Evolutionary conservation across 371 early-diverging fungal genomes (phyloP).

Genomic region (Mortierella sp.): DNA sequence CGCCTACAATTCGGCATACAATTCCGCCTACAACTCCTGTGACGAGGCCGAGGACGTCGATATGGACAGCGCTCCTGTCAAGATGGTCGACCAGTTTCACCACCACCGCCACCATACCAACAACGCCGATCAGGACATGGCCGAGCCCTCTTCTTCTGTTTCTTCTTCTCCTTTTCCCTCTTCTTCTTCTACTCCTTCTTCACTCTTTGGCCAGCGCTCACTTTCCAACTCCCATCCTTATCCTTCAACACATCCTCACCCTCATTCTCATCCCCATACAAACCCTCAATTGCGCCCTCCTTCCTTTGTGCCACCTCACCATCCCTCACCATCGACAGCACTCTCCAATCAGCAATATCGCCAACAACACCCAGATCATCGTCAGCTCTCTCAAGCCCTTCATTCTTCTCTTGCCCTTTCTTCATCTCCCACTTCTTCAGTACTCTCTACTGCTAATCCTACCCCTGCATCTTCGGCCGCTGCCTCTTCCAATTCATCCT

Average conservation of each 20-base stretch:
- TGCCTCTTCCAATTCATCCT: slow-evolving; percentile 8
- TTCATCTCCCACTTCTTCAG: slow-evolving; percentile 12
- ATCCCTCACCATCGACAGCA: slow-evolving; percentile 1
- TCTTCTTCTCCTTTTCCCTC: slow-evolving; percentile 29
- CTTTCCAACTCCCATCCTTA: background rate
- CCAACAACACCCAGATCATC: slow-evolving; percentile 24
- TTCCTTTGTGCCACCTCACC: slow-evolving; percentile 19
- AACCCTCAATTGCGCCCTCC: background rate
- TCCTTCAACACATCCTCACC: slow-evolving; percentile 8
- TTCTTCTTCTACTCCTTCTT: slow-evolving; percentile 21
- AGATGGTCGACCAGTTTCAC: slow-evolving; percentile 33
- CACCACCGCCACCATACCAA: background rate
- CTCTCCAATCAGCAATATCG: slow-evolving; percentile 17
- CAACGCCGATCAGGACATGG: slow-evolving; percentile 46
- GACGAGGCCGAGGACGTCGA: slow-evolving; percentile 49
- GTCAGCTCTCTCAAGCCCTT: slow-evolving; percentile 11
- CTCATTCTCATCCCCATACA: slow-evolving; percentile 1
- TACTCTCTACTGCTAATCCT: slow-evolving; percentile 18
- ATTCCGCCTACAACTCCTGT: slow-evolving; percentile 54
- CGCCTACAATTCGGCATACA: slow-evolving; percentile 42
- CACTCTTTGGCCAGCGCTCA: slow-evolving; percentile 3
- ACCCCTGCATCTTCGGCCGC: slow-evolving; percentile 22
- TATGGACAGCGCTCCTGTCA: slow-evolving; percentile 57
- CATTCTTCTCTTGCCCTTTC: background rate
- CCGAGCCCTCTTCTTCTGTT: slow-evolving; percentile 34